phyloP scores from a whole-genome alignment of 768 basidiomycete genomes.

The Favolaschia claudopus region DNA sequence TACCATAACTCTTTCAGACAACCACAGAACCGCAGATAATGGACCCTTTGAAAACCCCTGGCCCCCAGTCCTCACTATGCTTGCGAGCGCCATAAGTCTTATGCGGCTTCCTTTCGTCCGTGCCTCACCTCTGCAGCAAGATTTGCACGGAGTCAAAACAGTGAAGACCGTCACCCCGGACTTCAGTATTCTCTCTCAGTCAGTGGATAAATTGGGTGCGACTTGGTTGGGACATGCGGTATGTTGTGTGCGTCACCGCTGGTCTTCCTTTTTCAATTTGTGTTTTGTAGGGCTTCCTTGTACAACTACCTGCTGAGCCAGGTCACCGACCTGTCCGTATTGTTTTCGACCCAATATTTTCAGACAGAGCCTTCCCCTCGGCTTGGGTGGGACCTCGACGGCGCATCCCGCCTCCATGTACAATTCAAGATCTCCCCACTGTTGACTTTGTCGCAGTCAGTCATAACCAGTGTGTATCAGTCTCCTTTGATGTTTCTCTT shows the following conservation, averaged over 20 bases:
- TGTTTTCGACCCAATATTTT: slow-evolving; percentile 52
- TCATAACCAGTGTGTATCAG: slow-evolving; percentile 52
- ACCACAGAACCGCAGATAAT: slow-evolving; percentile 2
- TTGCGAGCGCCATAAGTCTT: slow-evolving; percentile 20
- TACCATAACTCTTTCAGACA: slow-evolving; percentile 14
- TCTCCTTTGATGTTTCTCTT: neutral
- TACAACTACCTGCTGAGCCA: slow-evolving; percentile 31
- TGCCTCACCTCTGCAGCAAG: slow-evolving; percentile 16
- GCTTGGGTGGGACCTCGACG: slow-evolving; percentile 39
- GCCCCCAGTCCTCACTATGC: slow-evolving; percentile 25
- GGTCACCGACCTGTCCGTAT: slow-evolving; percentile 36
- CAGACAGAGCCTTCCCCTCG: slow-evolving; percentile 39
- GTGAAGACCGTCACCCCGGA: slow-evolving; percentile 21
- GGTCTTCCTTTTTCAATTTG: neutral
- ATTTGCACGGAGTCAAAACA: slow-evolving; percentile 22
- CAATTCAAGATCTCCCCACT: slow-evolving; percentile 44
- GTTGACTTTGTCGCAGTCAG: slow-evolving; percentile 47
- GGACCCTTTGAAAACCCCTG: slow-evolving; percentile 25
- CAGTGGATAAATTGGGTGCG: slow-evolving; percentile 27
- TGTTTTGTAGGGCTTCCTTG: slow-evolving; percentile 33
- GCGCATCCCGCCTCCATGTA: slow-evolving; percentile 44
- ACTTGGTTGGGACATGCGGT: slow-evolving; percentile 51
- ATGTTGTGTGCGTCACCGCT: neutral
- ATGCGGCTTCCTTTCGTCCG: slow-evolving; percentile 23
- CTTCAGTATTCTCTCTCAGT: slow-evolving; percentile 14